phyloP scores from a whole-genome alignment of 2,329 filamentous ascomycete genomes.

The Acrodontium crateriforme region DNA sequence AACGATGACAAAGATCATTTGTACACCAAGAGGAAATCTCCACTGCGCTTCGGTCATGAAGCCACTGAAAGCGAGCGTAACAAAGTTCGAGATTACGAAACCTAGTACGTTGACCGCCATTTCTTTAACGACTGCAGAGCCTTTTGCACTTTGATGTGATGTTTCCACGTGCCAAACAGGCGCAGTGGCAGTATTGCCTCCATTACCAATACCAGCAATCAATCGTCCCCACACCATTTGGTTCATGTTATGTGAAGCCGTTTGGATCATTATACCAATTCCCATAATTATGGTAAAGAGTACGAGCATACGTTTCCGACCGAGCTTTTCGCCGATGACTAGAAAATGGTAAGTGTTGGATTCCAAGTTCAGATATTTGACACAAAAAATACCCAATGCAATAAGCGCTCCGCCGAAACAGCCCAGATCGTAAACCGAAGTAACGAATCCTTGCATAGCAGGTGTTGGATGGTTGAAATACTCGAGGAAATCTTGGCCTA shows the following conservation, averaged over 20 bases:
- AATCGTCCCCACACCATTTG: constrained; percentile 27
- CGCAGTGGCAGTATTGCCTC: constrained; percentile 23
- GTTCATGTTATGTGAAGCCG: constrained; percentile 23
- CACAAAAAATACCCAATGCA: not conserved
- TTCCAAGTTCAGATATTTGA: not conserved
- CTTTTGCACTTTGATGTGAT: constrained; percentile 8
- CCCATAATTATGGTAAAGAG: constrained; percentile 22
- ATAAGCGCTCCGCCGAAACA: not conserved
- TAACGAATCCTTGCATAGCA: constrained; percentile 6
- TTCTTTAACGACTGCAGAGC: constrained; percentile 11
- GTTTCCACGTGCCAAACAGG: constrained; percentile 27
- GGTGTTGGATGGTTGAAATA: constrained; percentile 6
- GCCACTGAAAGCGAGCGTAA: constrained; percentile 12
- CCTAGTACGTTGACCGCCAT: constrained; percentile 13
- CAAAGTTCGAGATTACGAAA: constrained; percentile 10
- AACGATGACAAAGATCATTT: constrained; percentile 24
- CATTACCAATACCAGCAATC: constrained; percentile 26
- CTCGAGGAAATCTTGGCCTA: constrained; percentile 6
- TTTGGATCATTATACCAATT: constrained; percentile 25
- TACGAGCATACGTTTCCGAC: constrained; percentile 16
- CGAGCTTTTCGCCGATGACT: constrained; percentile 15
- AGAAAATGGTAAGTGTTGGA: constrained; percentile 5
- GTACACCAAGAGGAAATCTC: constrained; percentile 34
- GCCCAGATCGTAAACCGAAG: constrained; percentile 4
- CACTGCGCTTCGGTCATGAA: constrained; percentile 19